phyloP scores from a whole-genome alignment of 129 eudicot genomes.

The Pseudognaphalium luteoalbum region DNA sequence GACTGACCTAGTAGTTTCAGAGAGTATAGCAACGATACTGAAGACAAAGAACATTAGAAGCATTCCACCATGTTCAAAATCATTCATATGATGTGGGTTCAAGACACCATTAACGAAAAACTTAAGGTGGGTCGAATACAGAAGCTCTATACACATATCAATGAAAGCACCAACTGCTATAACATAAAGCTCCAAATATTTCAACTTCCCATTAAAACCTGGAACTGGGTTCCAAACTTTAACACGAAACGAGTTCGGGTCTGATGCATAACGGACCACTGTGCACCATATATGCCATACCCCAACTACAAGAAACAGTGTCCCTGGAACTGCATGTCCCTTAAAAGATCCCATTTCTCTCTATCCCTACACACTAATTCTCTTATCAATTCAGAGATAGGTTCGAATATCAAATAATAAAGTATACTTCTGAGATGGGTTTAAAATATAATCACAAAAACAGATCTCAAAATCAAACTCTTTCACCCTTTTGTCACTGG shows the following conservation, averaged over 20 bases:
- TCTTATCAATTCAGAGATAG: neutral
- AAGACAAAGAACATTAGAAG: conserved; percentile 93
- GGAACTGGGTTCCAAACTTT: conserved; percentile 92
- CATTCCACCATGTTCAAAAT: conserved; percentile 95
- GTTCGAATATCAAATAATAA: conserved; percentile 15
- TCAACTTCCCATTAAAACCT: conserved; percentile 71
- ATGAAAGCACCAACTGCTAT: conserved; percentile 73
- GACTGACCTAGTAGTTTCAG: conserved; percentile 83
- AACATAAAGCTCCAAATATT: conserved; percentile 79
- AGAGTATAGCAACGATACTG: conserved; percentile 62
- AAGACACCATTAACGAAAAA: conserved; percentile 70
- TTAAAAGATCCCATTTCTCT: conserved; percentile 81
- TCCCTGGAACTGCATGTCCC: conserved; percentile 95
- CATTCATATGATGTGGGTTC: conserved; percentile 85
- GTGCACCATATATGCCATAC: conserved; percentile 89
- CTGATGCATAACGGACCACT: conserved; percentile 54
- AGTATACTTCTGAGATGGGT: conserved; percentile 18
- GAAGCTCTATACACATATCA: conserved; percentile 90
- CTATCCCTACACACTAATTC: conserved; percentile 18
- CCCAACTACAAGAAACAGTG: conserved; percentile 83
- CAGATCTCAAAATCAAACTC: neutral
- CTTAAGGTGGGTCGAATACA: conserved; percentile 81
- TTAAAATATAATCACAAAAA: neutral
- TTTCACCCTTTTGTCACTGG: conserved; percentile 1
- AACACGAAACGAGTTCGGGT: conserved; percentile 63